phyloP scores from a whole-genome alignment of 225 moss, liverwort and hornwort genomes.

The Polytrichum formosum region DNA sequence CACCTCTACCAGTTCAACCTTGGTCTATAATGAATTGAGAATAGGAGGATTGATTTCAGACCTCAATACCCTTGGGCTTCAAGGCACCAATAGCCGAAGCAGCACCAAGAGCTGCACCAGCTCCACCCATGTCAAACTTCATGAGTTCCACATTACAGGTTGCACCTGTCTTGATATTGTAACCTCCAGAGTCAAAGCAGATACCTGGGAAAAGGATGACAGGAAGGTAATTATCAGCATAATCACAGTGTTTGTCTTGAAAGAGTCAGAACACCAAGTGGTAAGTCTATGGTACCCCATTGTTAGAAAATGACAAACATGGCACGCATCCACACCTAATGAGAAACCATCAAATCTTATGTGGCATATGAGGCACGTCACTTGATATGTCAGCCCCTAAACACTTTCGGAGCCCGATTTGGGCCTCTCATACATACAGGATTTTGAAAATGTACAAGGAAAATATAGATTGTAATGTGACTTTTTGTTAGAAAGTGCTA shows the following conservation, averaged over 20 bases:
- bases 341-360: too few species aligned
- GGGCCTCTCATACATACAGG: too few species aligned
- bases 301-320: neutral
- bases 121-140: conserved; percentile 65
- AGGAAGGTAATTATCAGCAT: neutral
- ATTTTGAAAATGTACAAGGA: too few species aligned
- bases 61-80: conserved; percentile 66
- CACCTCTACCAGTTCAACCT: neutral
- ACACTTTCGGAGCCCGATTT: too few species aligned
- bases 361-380: neutral
- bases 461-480: too few species aligned
- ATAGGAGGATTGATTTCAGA: neutral
- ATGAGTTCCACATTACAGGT: conserved; percentile 52
- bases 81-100: conserved; percentile 60
- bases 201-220: conserved; percentile 25
- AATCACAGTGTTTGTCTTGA: too few species aligned
- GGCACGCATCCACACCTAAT: too few species aligned
- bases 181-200: conserved; percentile 60
- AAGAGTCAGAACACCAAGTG: too few species aligned
- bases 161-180: conserved; percentile 56
- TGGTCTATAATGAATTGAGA: neutral
- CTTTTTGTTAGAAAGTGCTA: too few species aligned
- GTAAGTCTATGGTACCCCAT: neutral
- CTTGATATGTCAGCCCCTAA: too few species aligned
- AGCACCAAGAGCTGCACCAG: conserved; percentile 60